A percentile compares a stretch with the other conserved stretches of the same genome.
Evolutionary conservation across 345 rosid genomes (phyloP).

Genomic region (Pistacia vera): DNA sequence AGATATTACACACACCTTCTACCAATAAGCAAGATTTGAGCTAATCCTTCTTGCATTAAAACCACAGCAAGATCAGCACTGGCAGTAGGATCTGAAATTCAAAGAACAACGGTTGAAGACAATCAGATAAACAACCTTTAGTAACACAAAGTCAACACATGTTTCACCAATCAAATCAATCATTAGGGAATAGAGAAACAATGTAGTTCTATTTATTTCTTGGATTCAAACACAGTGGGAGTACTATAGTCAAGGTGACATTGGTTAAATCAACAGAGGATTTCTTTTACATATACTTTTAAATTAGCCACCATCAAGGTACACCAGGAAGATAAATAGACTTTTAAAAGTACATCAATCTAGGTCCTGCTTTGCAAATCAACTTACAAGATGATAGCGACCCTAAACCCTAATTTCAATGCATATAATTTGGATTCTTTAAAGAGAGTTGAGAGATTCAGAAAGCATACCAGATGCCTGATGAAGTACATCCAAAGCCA

Average conservation of each 20-base stretch:
- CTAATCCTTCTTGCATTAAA: constrained; percentile 98
- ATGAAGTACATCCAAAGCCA: constrained; percentile 74
- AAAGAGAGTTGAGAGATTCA: not conserved
- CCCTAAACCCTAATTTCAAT: not conserved
- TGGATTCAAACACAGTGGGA: not conserved
- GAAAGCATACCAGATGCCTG: constrained; percentile 85
- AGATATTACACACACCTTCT: constrained; percentile 60
- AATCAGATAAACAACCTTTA: not conserved
- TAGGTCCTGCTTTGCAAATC: no score
- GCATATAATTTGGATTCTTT: not conserved
- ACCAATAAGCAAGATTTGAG: constrained; percentile 80
- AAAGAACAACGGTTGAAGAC: constrained; percentile 11
- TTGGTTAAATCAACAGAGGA: not conserved
- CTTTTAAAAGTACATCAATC: not conserved
- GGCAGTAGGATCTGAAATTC: constrained; percentile 79
- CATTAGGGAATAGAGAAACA: not conserved
- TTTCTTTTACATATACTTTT: not conserved
- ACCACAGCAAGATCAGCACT: constrained; percentile 92
- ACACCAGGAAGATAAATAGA: not conserved
- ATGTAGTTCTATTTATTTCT: not conserved
- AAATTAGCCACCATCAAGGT: not conserved
- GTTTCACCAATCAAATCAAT: not conserved
- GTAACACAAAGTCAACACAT: not conserved
- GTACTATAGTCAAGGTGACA: not conserved
- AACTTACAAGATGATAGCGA: no score